Evolutionary conservation across 2,329 filamentous ascomycete genomes (phyloP), one percentile per base, ranked within the genome.

Genomic region (Colletotrichum viniferum): DNA sequence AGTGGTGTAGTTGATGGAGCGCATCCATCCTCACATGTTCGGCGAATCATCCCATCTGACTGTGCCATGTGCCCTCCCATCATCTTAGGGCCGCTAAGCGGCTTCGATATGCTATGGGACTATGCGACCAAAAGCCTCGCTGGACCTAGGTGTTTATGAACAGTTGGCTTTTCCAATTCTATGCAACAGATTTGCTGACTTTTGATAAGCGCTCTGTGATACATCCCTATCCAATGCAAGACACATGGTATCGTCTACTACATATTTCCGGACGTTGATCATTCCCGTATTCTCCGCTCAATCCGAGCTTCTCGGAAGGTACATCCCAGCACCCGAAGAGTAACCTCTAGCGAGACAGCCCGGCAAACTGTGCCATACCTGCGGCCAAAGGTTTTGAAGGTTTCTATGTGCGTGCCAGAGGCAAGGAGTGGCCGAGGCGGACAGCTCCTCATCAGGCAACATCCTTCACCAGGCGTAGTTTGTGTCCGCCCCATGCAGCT

Each of bases 361-460:
- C 26, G 21, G 18, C 32, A 63, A 34, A 36, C n/a, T 13, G 18
- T 36, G 18, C 62, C 38, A 64, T 16, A 43, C 21, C 21, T 14
- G 7, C 16, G 8, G 8, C 21, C 14, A 28, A 21, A 9, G 16
- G 36, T 36, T 28, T 14, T 12, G 16, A 26, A 65, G 36, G 62
- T 65, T 65, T 32, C 1, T n/a, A 2, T 5, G 9, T n/a, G 14
- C 21, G 26, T 28, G n/a, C 1, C 36, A 4, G 24, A 48, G 34
- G 24, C 55, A 61, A 48, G 66, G 55, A 69, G 7, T 68, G 36
- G 55, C 66, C 43, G 13, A 10, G n/a, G 48, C 63, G 10, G 63
- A 21, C 21, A 21, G 9, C 3, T 26, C 10, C 18, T 24, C 26
- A 38, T 18, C 48, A 67, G 30, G 64, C 48, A 67, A 67, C 1